Base-by-base conservation (phyloP, 1,284 basidiomycete species). In the Ganoderma boninense region DNA sequence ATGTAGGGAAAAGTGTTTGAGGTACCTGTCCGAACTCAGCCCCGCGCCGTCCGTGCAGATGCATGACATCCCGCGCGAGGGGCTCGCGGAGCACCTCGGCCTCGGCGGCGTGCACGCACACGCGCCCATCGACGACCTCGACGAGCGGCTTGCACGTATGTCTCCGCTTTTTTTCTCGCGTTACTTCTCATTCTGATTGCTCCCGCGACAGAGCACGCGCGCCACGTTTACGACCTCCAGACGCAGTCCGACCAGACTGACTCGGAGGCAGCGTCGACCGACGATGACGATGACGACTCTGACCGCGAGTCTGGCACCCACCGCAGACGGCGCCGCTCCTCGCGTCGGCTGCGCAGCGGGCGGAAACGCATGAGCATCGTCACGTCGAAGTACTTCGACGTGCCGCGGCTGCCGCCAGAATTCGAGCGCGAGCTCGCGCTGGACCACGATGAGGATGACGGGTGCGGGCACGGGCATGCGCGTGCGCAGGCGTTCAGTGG, bases 1-100 rank as follows among this genome's bases (percentile, higher is more conserved):
- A n/a, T n/a, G n/a, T n/a, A 62, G 60, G 60, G 14, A 38, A 4
- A 20, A n/a, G 10, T 62, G 60, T 29, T 83, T 98, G 62, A 89
- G 95, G 73, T 93, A 96, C 69, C 83, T 99, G 8, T 87, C 92
- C 23, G 88, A 92, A 71, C 81, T 99, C 38, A 89, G 89, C 2
- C 89, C 91, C 72, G 96, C 95, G 0, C 97, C 97, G 0, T 95
- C 95, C 11, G 95, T 96, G 0, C 93, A 91, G 70, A 89, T 98
- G 86, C 95, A 97, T 62, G 90, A 94, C 64, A 92, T 95, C 1
- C 96, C 96, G 0, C 81, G 87, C 54, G 89, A 93, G 76, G 87
- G 86, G 57, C 71, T 94, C 0, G 90, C 87, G 4, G 83, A 87
- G 20, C 92, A 95, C 73, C 84, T 93, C 14, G 88, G 88, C 0